These are phyloP conservation scores for Colletotrichum agaves DNA, from an alignment of 2,329 filamentous ascomycete species.

Conservation along the genomic window DNA sequence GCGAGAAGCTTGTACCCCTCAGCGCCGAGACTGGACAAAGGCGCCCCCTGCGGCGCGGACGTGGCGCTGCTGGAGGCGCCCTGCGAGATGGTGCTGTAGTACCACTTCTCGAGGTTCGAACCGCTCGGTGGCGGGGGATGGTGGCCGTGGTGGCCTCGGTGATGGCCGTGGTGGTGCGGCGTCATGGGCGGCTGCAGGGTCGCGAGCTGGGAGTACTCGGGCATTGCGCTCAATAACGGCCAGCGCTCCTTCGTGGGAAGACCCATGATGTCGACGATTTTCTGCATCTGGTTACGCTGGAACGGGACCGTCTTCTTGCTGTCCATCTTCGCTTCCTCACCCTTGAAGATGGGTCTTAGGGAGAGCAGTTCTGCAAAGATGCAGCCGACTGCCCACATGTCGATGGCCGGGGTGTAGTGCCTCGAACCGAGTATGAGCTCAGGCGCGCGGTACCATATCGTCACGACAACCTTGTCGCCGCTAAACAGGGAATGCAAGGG, in stretches of 20 bases:
- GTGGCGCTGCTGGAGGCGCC: conserved; percentile 60
- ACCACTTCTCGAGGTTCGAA: conserved; percentile 80
- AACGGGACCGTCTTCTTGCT: conserved; percentile 97
- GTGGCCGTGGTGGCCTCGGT: conserved; percentile 54
- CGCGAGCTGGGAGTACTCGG: conserved; percentile 80
- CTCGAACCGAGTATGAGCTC: conserved; percentile 90
- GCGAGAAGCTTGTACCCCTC: conserved; percentile 87
- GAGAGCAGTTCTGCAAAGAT: conserved; percentile 96
- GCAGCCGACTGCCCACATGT: conserved; percentile 97
- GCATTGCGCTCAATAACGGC: conserved; percentile 86
- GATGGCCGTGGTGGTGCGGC: conserved; percentile 54
- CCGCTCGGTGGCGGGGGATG: conserved; percentile 42
- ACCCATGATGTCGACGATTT: conserved; percentile 97
- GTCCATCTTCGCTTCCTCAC: conserved; percentile 99
- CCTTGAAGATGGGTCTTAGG: conserved; percentile 95
- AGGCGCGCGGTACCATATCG: conserved; percentile 98
- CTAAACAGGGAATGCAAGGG: conserved; percentile 90
- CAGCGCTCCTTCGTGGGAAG: conserved; percentile 89
- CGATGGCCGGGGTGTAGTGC: conserved; percentile 98
- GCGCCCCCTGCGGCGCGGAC: conserved; percentile 51
- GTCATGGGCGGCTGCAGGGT: conserved; percentile 62
- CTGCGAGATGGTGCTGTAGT: conserved; percentile 75
- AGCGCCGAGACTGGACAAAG: conserved; percentile 70
- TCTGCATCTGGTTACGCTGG: conserved; percentile 98
- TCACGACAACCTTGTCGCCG: conserved; percentile 98